phyloP scores from a whole-genome alignment of 2,329 filamentous ascomycete species.

The Diplodia seriata region DNA sequence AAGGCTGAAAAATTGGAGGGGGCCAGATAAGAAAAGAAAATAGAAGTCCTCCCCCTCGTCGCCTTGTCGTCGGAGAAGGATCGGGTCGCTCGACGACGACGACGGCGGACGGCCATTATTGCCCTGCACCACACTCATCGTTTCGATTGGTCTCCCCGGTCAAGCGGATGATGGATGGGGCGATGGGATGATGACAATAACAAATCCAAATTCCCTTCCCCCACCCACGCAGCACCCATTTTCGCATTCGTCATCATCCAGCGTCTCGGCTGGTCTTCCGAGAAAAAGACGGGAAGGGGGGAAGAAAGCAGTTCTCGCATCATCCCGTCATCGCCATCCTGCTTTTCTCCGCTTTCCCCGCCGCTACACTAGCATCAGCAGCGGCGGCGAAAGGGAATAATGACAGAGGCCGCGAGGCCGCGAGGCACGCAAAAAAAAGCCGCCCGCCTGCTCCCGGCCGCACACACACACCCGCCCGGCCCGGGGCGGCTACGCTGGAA shows the following conservation, averaged over 20 bases:
- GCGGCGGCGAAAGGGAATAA: no score
- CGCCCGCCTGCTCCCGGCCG: conserved; percentile 1
- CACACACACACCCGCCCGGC: not conserved
- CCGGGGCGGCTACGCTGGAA: no score
- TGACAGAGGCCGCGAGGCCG: not conserved
- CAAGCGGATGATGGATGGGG: not conserved
- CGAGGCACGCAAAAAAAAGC: no score
- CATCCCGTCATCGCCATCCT: not conserved
- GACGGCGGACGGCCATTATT: no score
- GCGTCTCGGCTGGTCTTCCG: not conserved
- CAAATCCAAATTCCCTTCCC: no score
- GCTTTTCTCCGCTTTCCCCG: not conserved
- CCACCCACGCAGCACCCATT: no score
- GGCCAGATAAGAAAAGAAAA: not conserved
- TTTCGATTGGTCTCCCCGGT: not conserved
- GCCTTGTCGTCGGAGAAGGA: no score
- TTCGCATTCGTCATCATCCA: not conserved
- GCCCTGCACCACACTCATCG: no score
- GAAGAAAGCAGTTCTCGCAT: not conserved
- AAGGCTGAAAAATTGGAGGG: not conserved
- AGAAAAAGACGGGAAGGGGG: no score
- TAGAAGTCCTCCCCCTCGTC: not conserved
- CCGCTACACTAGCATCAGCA: not conserved
- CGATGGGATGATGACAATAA: not conserved
- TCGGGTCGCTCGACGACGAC: no score